A percentile compares a stretch with the other conserved stretches of the same genome.
These are phyloP conservation scores for Pseudogymnoascus pannorum DNA, from an alignment of 2,329 filamentous ascomycete species.

Conservation along the genomic window DNA sequence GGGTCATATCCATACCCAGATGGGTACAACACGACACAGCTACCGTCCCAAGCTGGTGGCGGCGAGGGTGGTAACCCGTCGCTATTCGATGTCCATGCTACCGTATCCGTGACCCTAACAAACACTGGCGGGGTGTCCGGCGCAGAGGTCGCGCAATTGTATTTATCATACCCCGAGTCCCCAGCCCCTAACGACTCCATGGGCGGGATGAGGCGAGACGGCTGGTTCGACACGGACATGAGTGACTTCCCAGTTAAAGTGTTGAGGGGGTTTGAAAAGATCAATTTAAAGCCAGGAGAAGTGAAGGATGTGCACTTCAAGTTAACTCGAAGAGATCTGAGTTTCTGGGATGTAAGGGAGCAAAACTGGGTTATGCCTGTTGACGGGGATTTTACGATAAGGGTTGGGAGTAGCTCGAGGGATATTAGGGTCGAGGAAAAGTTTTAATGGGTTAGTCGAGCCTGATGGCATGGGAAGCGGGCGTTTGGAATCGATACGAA, in stretches of 20 bases:
- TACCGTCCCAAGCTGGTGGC: constrained; percentile 53
- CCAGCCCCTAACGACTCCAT: constrained; percentile 47
- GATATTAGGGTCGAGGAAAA: too few species aligned
- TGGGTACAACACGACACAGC: constrained; percentile 40
- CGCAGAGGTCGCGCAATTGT: constrained; percentile 49
- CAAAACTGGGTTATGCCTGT: constrained; percentile 63
- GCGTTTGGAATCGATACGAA: background rate
- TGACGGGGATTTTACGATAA: constrained; percentile 36
- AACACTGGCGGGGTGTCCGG: constrained; percentile 51
- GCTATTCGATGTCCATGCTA: constrained; percentile 49
- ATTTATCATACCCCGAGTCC: constrained; percentile 41
- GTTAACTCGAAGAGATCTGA: constrained; percentile 59
- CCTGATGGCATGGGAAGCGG: background rate
- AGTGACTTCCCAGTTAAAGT: constrained; percentile 56
- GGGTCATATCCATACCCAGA: constrained; percentile 33
- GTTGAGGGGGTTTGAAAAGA: constrained; percentile 68
- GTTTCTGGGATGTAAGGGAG: constrained; percentile 58
- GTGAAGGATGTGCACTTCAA: constrained; percentile 45
- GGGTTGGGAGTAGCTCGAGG: constrained; percentile 34
- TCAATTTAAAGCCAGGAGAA: constrained; percentile 48
- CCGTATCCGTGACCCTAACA: constrained; percentile 43
- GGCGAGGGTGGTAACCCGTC: constrained; percentile 50
- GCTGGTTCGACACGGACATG: constrained; percentile 10
- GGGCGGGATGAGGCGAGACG: constrained; percentile 49
- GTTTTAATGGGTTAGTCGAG: constrained; percentile 17